Evolutionary conservation across 2,329 filamentous ascomycete species (phyloP).

Genomic region (Penicillium palitans): DNA sequence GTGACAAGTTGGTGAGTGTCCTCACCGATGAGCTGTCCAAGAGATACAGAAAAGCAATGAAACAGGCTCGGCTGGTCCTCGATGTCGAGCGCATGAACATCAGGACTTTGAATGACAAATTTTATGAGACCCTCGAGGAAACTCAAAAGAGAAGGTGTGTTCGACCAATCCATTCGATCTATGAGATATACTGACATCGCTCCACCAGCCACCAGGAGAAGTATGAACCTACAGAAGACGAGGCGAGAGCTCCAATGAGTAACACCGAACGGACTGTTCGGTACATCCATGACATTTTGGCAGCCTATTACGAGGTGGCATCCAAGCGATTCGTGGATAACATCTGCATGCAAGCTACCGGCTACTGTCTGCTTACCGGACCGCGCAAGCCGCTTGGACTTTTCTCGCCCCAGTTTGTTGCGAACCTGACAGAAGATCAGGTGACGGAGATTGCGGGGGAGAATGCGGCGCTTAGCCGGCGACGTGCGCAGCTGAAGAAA

Average conservation of each 20-base stretch:
- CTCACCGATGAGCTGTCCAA: not conserved
- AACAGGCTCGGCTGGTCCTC: not conserved
- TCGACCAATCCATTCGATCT: not conserved
- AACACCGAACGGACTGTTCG: conserved; percentile 31
- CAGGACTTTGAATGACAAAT: conserved; percentile 8
- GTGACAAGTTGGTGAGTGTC: not conserved
- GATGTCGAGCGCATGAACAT: not conserved
- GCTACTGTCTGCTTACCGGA: conserved; percentile 55
- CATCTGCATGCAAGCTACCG: conserved; percentile 59
- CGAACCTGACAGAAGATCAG: conserved; percentile 49
- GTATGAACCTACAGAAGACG: not conserved
- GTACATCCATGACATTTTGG: conserved; percentile 62
- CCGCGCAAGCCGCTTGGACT: conserved; percentile 53
- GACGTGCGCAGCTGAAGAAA: not conserved
- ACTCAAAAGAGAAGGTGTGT: not conserved
- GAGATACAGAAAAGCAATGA: not conserved
- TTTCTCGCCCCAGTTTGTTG: conserved; percentile 55
- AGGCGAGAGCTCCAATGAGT: conserved; percentile 3
- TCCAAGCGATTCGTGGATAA: conserved; percentile 64
- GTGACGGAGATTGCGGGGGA: conserved; percentile 62
- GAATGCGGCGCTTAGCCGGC: conserved; percentile 39
- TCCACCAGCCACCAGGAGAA: not conserved
- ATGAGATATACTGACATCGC: not conserved
- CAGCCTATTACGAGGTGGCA: conserved; percentile 63
- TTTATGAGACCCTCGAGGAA: not conserved